phyloP scores from a whole-genome alignment of 305 asterid species.

The Solanum hybrid region DNA sequence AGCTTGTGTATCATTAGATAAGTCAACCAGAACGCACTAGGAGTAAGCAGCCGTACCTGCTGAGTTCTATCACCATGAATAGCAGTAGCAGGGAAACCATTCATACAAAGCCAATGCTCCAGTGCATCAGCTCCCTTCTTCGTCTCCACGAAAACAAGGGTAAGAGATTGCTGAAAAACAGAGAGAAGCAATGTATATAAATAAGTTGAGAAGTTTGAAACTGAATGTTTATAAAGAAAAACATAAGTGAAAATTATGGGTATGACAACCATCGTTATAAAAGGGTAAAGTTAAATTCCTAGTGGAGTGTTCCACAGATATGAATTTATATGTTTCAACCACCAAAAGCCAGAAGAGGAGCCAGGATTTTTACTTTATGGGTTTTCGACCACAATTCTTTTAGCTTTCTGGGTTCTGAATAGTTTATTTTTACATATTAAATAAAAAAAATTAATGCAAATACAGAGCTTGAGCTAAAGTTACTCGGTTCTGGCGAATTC shows the following conservation, averaged over 20 bases:
- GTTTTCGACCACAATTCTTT: neutral
- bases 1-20: neutral
- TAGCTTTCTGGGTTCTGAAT: neutral
- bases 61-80: constrained; percentile 58
- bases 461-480: neutral
- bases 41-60: constrained; percentile 21
- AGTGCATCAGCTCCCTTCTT: constrained; percentile 55
- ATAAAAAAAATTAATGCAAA: neutral
- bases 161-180: constrained; percentile 43
- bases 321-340: neutral
- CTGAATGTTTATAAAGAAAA: neutral
- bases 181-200: constrained; percentile 1
- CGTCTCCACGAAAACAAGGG: constrained; percentile 56
- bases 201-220: neutral
- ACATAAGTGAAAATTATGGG: neutral
- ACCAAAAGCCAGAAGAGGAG: neutral
- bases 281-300: neutral
- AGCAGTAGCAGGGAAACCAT: constrained; percentile 50
- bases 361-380: neutral
- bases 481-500: neutral
- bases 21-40: neutral
- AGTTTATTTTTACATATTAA: neutral
- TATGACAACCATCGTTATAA: neutral
- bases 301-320: neutral
- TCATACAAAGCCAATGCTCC: constrained; percentile 47